These are phyloP conservation scores for Botrytis aclada DNA, from an alignment of 2,329 filamentous ascomycete species.

Conservation along the genomic window DNA sequence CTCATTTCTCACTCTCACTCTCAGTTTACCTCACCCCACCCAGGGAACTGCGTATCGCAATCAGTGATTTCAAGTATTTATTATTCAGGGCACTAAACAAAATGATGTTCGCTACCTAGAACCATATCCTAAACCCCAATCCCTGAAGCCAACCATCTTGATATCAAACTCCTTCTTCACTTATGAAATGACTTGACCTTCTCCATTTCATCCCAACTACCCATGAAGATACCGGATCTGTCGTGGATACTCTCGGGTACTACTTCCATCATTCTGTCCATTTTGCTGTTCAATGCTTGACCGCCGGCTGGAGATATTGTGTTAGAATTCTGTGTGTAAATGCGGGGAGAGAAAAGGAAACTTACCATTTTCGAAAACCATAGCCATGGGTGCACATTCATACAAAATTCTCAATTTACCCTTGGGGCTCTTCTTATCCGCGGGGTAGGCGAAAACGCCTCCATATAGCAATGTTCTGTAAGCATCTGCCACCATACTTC, in stretches of 20 bases:
- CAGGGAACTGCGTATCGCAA: not conserved
- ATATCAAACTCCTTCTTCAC: conserved; percentile 15
- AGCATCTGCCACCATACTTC: conserved; percentile 96
- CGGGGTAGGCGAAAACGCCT: conserved; percentile 95
- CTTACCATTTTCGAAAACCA: conserved; percentile 97
- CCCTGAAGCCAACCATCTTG: not conserved
- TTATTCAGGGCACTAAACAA: conserved; percentile 1
- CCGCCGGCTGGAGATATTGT: conserved; percentile 67
- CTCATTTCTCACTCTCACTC: not conserved
- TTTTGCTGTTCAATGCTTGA: conserved; percentile 85
- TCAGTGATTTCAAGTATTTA: not conserved
- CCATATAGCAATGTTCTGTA: conserved; percentile 95
- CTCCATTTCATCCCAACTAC: conserved; percentile 90
- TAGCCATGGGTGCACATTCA: conserved; percentile 97
- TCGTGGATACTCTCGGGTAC: conserved; percentile 93
- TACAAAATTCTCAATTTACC: conserved; percentile 96
- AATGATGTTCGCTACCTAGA: conserved; percentile 9
- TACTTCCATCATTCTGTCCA: conserved; percentile 86
- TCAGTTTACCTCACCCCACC: no score
- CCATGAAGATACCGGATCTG: conserved; percentile 91
- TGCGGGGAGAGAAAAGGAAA: conserved; percentile 24
- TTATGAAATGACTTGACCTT: conserved; percentile 67
- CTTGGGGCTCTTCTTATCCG: conserved; percentile 97
- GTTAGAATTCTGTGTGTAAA: not conserved
- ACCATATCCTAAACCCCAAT: conserved; percentile 24